A percentile compares a stretch with the other conserved stretches of the same genome.
These are phyloP conservation scores for Balamuthia mandrillaris DNA, from an alignment of 208 protist species.

Conservation along the genomic window DNA sequence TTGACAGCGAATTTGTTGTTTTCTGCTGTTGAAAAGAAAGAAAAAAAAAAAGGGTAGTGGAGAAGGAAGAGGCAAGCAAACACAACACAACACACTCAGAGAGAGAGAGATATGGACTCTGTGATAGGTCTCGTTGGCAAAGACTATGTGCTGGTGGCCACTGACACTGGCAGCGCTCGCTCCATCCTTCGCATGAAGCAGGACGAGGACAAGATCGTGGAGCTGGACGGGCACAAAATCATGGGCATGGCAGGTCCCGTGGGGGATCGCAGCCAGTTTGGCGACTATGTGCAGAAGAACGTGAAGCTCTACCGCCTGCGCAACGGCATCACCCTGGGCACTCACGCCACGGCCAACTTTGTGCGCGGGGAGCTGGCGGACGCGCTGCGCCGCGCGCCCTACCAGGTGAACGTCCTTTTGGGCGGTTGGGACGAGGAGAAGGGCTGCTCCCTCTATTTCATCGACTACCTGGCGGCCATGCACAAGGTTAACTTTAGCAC, in stretches of 20 bases:
- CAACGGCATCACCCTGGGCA: constrained; percentile 52
- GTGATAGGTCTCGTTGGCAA: constrained; percentile 62
- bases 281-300: constrained; percentile 66
- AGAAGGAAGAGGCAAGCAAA: neutral
- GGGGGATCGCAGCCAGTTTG: constrained; percentile 67
- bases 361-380: constrained; percentile 59
- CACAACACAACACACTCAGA: too few species aligned
- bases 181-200: constrained; percentile 68
- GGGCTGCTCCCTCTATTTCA: constrained; percentile 62
- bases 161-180: constrained; percentile 38
- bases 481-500: constrained; percentile 63
- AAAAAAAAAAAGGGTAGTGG: neutral
- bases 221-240: constrained; percentile 52
- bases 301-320: constrained; percentile 60
- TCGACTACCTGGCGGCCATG: constrained; percentile 74
- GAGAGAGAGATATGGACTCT: too few species aligned
- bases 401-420: constrained; percentile 64
- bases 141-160: constrained; percentile 59
- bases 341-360: constrained; percentile 63
- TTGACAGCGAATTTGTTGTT: too few species aligned
- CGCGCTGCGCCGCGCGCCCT: constrained; percentile 48
- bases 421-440: constrained; percentile 63
- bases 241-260: constrained; percentile 53
- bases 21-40: too few species aligned
- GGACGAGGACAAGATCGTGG: constrained; percentile 64